Percentiles rank a stretch among this genome's conserved stretches.
Evolutionary conservation across 208 protist species (phyloP).

Genomic region (Leishmania lainsoni): DNA sequence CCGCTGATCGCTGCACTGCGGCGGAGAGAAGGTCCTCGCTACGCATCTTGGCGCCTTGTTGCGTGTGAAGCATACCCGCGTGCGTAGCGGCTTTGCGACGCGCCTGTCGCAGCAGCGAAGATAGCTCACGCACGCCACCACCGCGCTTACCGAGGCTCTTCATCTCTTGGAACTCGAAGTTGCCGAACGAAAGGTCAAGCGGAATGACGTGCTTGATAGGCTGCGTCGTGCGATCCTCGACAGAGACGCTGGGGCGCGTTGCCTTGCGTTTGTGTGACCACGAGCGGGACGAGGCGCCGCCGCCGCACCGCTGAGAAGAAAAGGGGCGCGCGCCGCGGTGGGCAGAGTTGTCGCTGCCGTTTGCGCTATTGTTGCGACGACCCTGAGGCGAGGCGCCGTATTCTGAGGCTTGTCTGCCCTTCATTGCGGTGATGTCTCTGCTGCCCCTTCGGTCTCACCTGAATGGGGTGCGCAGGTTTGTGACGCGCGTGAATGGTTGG

Average conservation of each 20-base stretch:
- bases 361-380: not conserved
- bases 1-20: constrained; percentile 61
- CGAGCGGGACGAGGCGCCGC: constrained; percentile 12
- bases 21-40: constrained; percentile 58
- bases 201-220: constrained; percentile 45
- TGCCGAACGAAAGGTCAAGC: constrained; percentile 74
- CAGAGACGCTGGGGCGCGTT: constrained; percentile 2
- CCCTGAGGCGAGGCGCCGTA: not conserved
- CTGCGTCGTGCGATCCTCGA: constrained; percentile 21
- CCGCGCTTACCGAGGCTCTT: constrained; percentile 65
- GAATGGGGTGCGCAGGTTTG: not conserved
- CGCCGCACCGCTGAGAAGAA: constrained; percentile 7
- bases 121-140: constrained; percentile 77
- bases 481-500: not conserved
- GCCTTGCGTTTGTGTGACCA: constrained; percentile 17
- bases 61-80: constrained; percentile 39
- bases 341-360: not conserved
- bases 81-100: constrained; percentile 41
- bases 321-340: constrained; percentile 17
- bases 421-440: not conserved
- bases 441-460: not conserved
- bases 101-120: constrained; percentile 56
- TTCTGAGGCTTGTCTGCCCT: not conserved
- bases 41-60: constrained; percentile 46
- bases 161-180: constrained; percentile 83